phyloP scores from a whole-genome alignment of 208 protist genomes.

The Crithidia bombi region DNA sequence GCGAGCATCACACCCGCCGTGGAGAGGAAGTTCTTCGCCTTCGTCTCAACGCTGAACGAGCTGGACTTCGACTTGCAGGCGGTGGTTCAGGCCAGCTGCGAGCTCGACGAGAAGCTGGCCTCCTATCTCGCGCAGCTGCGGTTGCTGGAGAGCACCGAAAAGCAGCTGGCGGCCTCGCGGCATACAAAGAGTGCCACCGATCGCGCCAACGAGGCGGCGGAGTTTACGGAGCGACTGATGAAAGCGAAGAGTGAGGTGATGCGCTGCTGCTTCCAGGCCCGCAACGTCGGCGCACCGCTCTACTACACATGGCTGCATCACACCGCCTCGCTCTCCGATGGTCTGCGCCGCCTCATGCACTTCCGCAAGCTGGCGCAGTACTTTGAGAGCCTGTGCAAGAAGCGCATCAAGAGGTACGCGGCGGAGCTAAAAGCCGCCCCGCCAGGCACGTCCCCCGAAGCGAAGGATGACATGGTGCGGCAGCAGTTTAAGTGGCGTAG shows the following conservation, averaged over 20 bases:
- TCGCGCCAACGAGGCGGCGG: conserved; percentile 7
- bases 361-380: conserved; percentile 61
- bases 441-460: background rate
- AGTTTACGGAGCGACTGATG: conserved; percentile 35
- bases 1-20: conserved; percentile 30
- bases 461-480: conserved; percentile 1
- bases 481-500: conserved; percentile 47
- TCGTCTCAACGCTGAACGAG: conserved; percentile 56
- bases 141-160: conserved; percentile 22
- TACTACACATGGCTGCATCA: conserved; percentile 80
- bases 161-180: background rate
- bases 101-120: conserved; percentile 38
- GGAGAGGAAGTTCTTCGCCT: conserved; percentile 55
- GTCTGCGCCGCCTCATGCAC: conserved; percentile 76
- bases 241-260: conserved; percentile 51
- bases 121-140: conserved; percentile 18
- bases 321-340: conserved; percentile 62
- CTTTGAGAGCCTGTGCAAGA: conserved; percentile 57
- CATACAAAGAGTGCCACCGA: conserved; percentile 11
- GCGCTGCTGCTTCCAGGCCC: conserved; percentile 55
- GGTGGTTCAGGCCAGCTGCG: conserved; percentile 35
- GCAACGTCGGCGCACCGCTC: conserved; percentile 61
- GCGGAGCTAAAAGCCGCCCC: background rate
- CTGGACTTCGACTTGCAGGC: conserved; percentile 61
- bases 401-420: conserved; percentile 16